Evolutionary conservation across 2,329 filamentous ascomycete genomes (phyloP).

Genomic region (Xylaria multiplex): DNA sequence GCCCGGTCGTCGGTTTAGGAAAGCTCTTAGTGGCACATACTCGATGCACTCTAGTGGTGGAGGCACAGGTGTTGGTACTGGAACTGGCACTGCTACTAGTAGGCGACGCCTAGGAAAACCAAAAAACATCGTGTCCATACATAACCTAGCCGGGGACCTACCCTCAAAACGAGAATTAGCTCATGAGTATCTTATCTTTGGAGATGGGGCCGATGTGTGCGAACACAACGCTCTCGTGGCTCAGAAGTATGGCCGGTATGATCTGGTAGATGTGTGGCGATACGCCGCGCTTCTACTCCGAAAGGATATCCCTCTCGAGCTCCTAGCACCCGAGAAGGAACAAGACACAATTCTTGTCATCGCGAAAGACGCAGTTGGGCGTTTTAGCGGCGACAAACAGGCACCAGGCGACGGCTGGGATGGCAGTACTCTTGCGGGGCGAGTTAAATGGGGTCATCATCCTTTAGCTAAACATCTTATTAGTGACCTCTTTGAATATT

Average conservation of each 20-base stretch:
- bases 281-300: slow-evolving; percentile 81
- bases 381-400: slow-evolving; percentile 46
- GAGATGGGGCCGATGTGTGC: slow-evolving; percentile 83
- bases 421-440: slow-evolving; percentile 58
- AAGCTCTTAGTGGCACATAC: slow-evolving; percentile 66
- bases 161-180: slow-evolving; percentile 83
- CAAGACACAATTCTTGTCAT: slow-evolving; percentile 74
- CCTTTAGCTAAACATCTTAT: slow-evolving; percentile 72
- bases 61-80: slow-evolving; percentile 68
- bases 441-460: slow-evolving; percentile 75
- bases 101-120: slow-evolving; percentile 59
- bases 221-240: slow-evolving; percentile 84
- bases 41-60: slow-evolving; percentile 69
- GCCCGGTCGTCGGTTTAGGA: slow-evolving; percentile 61
- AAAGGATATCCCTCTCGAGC: slow-evolving; percentile 77
- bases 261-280: slow-evolving; percentile 85
- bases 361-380: slow-evolving; percentile 68
- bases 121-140: slow-evolving; percentile 78
- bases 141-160: slow-evolving; percentile 75
- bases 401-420: slow-evolving; percentile 32
- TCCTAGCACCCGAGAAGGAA: slow-evolving; percentile 64
- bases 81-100: slow-evolving; percentile 64
- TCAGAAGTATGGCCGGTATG: slow-evolving; percentile 72
- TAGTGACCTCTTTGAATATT: slow-evolving; percentile 70
- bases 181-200: slow-evolving; percentile 83